Base-by-base conservation (phyloP, 768 basidiomycete species). In the Cystofilobasidium bisporidii region DNA sequence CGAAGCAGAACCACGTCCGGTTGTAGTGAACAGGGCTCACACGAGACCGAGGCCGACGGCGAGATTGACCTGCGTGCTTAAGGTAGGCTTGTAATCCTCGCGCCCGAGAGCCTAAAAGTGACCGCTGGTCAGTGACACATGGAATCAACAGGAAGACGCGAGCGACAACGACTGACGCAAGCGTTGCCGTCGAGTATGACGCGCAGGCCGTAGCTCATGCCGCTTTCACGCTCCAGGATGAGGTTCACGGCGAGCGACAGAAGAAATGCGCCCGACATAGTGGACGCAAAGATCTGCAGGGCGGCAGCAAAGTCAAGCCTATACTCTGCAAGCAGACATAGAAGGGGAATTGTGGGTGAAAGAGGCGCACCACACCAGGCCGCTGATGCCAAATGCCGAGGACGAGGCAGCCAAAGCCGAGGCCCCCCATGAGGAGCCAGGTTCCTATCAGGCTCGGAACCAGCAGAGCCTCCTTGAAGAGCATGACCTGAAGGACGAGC, bases 181-280 rank as follows among this genome's bases (percentile, higher is more conserved):
- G 30, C 26, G 26, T 68, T 62, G 8, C 32, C 20, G 47, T 68
- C 66, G 10, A 68, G 61, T 41, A 68, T 56, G 26, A 45, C 43
- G 4, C 61, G 33, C 12, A 68, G 22, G 20, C 61, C 61, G 26
- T 55, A 68, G 47, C 58, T 61, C 40, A 61, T 57, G 11, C 48
- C 61, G 12, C 32, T 26, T 2, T 62, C 50, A 1, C 20, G n/a
- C 10, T 63, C 53, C 32, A 68, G 24, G 61, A 63, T 63, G 12
- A 68, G 43, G 33, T 63, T 50, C 33, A 68, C 56, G 10, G 50
- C 61, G 14, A 63, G 45, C 17, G 53, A 43, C 20, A 68, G 22
- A 6, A 68, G 56, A 33, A 68, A 63, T 0, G 30, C 38, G 8
- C 53, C 66, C 5, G 38, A 8, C 18, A 58, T 38, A 8, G 53